Conservation (phyloP, 805 yeast genomes). For the Starmerella potacharoeniae region DNA sequence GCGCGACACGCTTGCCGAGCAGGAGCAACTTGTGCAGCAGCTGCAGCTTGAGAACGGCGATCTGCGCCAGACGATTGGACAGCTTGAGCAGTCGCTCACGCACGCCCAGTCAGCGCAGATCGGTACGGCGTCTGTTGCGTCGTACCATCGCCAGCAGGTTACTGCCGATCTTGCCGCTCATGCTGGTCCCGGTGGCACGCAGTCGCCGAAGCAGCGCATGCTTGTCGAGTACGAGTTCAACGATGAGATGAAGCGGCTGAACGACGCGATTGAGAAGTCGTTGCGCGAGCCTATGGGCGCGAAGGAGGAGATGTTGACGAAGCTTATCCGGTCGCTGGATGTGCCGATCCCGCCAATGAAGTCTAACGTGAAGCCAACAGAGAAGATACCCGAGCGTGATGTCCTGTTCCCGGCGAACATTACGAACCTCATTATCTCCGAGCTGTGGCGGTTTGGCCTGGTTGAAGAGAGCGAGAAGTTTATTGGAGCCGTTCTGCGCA, state of each 20-base stretch:
- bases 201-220: not conserved
- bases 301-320: slow-evolving; percentile 20
- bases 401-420: slow-evolving; percentile 94
- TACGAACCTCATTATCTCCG: slow-evolving; percentile 79
- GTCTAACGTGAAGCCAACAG: slow-evolving; percentile 75
- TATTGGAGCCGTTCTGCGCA: slow-evolving; percentile 75
- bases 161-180: slow-evolving; percentile 7
- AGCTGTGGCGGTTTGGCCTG: slow-evolving; percentile 96
- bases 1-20: slow-evolving; percentile 43
- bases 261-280: slow-evolving; percentile 69
- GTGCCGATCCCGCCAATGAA: slow-evolving; percentile 83
- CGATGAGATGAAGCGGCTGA: slow-evolving; percentile 36
- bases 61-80: slow-evolving; percentile 21
- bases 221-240: slow-evolving; percentile 8
- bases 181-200: not conserved
- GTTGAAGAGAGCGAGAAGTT: slow-evolving; percentile 86
- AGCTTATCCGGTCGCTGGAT: slow-evolving; percentile 63
- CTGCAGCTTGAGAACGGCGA: slow-evolving; percentile 26
- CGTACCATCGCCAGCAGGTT: slow-evolving; percentile 11
- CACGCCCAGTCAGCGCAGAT: slow-evolving; percentile 23
- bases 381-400: slow-evolving; percentile 74
- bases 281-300: slow-evolving; percentile 17
- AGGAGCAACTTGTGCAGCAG: slow-evolving; percentile 24
- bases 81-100: slow-evolving; percentile 26
- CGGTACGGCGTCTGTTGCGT: slow-evolving; percentile 14